These are phyloP conservation scores for Ogataea hybrid DNA, from an alignment of 1,139 yeast species.

Conservation along the genomic window DNA sequence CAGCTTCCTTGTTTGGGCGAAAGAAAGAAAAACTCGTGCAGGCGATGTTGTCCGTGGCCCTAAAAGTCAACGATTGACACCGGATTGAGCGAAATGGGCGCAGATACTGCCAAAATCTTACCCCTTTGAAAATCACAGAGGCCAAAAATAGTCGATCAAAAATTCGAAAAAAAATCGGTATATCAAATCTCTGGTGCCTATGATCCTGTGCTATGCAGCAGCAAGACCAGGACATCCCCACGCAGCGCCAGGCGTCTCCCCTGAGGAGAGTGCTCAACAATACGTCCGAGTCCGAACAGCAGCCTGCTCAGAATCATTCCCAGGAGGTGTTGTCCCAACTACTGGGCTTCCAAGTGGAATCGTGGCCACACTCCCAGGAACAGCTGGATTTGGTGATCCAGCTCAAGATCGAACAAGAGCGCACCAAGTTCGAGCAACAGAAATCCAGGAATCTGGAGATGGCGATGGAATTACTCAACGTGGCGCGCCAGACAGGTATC, in stretches of 20 bases:
- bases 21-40: conserved; percentile 1
- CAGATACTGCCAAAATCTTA: conserved; percentile 3
- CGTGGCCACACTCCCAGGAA: conserved; percentile 40
- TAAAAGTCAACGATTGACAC: neutral
- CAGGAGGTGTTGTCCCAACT: conserved; percentile 13
- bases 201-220: conserved; percentile 11
- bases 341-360: conserved; percentile 14
- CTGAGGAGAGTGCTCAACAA: conserved; percentile 2
- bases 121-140: conserved; percentile 4
- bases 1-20: neutral
- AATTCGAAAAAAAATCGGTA: neutral
- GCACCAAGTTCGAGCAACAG: conserved; percentile 40
- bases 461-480: conserved; percentile 39
- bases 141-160: neutral
- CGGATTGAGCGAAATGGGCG: conserved; percentile 1
- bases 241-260: conserved; percentile 11
- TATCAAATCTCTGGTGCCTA: neutral
- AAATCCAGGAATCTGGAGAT: conserved; percentile 37
- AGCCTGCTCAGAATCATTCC: neutral
- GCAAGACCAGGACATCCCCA: conserved; percentile 8
- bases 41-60: conserved; percentile 1
- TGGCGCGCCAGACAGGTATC: conserved; percentile 17
- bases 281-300: conserved; percentile 1
- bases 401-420: conserved; percentile 45
- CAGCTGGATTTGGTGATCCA: conserved; percentile 38